Evolutionary conservation across 331 rosid species (phyloP).

Genomic region (Stylosanthes scabra): DNA sequence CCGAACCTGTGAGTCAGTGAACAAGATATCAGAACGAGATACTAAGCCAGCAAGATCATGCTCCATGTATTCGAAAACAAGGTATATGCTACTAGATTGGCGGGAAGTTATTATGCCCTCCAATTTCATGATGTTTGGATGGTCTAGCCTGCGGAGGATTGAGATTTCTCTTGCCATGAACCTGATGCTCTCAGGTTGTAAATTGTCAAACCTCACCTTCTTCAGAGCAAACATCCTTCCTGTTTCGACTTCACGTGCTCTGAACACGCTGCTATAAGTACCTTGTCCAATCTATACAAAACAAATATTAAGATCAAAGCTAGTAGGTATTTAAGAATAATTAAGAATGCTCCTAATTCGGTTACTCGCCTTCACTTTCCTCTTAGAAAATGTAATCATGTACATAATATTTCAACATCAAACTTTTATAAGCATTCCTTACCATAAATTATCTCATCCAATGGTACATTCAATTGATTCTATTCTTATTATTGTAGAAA

Average conservation of each 20-base stretch:
- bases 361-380: no score
- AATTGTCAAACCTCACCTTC: constrained; percentile 94
- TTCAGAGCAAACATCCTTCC: constrained; percentile 89
- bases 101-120: constrained; percentile 88
- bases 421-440: no score
- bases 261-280: constrained; percentile 95
- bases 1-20: constrained; percentile 80
- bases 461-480: no score
- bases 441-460: no score
- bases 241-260: constrained; percentile 83
- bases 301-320: not conserved
- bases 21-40: constrained; percentile 70
- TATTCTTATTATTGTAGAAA: no score
- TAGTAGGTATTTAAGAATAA: no score
- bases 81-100: constrained; percentile 82
- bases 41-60: constrained; percentile 98
- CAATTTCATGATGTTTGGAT: constrained; percentile 94
- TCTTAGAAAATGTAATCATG: no score
- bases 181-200: constrained; percentile 89
- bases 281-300: constrained; percentile 91
- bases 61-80: constrained; percentile 98
- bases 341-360: no score
- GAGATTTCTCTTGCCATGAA: constrained; percentile 97
- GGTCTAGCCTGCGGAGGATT: constrained; percentile 92
- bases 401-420: no score